These are phyloP conservation scores for Boletus pseudopeckii DNA, from an alignment of 768 basidiomycete genomes.

Conservation along the genomic window DNA sequence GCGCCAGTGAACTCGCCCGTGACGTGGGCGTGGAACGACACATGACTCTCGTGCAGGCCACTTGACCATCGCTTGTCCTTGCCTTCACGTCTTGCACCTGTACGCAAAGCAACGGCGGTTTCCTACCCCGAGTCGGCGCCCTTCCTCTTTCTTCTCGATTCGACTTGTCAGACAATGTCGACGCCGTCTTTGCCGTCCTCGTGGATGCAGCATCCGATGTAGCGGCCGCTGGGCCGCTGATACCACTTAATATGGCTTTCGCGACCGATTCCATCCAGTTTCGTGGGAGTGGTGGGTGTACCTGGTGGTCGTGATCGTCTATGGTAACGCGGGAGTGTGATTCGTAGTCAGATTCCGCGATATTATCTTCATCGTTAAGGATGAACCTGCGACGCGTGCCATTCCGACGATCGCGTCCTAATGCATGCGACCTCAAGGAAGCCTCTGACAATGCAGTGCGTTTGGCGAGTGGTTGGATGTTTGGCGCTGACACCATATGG, in stretches of 20 bases:
- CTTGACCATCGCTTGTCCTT: slow-evolving; percentile 29
- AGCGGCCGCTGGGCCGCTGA: slow-evolving; percentile 35
- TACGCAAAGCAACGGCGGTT: slow-evolving; percentile 34
- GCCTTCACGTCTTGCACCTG: slow-evolving; percentile 33
- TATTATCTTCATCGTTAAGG: slow-evolving; percentile 33
- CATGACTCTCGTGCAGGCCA: slow-evolving; percentile 55
- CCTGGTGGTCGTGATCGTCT: slow-evolving; percentile 31
- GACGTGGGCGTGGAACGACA: slow-evolving; percentile 72
- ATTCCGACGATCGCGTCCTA: slow-evolving; percentile 20
- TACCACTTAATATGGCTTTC: slow-evolving; percentile 57
- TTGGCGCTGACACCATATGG: slow-evolving; percentile 65
- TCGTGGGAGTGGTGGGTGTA: slow-evolving; percentile 53
- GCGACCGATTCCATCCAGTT: slow-evolving; percentile 75
- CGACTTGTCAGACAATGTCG: slow-evolving; percentile 27
- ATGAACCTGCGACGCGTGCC: slow-evolving; percentile 31
- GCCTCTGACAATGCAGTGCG: slow-evolving; percentile 32
- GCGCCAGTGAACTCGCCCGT: slow-evolving; percentile 47
- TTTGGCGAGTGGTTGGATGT: slow-evolving; percentile 37
- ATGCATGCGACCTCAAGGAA: slow-evolving; percentile 33
- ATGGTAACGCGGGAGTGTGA: slow-evolving; percentile 27
- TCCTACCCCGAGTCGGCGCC: slow-evolving; percentile 2
- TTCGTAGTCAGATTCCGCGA: slow-evolving; percentile 21
- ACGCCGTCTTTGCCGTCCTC: slow-evolving; percentile 17
- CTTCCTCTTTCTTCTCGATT: slow-evolving; percentile 22
- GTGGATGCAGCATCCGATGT: slow-evolving; percentile 27